These are phyloP conservation scores for Aspergillus asperescens DNA, from an alignment of 495 filamentous ascomycete genomes.

Conservation along the genomic window DNA sequence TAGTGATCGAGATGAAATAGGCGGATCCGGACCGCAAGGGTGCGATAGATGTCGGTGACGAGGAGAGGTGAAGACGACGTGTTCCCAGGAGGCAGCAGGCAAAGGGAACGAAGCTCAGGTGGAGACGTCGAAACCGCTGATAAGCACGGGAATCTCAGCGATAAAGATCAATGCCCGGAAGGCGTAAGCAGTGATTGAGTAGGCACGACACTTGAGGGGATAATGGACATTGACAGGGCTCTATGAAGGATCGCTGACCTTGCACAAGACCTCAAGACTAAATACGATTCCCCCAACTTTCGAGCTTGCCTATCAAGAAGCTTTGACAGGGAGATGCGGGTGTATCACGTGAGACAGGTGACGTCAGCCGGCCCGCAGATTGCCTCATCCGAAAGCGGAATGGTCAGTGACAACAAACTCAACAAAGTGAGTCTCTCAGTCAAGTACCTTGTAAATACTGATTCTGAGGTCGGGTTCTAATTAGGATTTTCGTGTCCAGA, in stretches of 20 bases:
- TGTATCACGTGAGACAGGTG: conserved; percentile 19
- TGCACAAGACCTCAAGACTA: not conserved
- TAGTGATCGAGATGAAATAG: not conserved
- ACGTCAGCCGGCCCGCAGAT: conserved; percentile 5
- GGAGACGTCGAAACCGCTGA: conserved; percentile 4
- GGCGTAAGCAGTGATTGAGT: not conserved
- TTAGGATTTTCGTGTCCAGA: not conserved
- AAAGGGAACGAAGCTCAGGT: conserved; percentile 6
- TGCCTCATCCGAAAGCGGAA: not conserved
- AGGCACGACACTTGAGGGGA: not conserved
- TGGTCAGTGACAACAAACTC: too few relatives aligned
- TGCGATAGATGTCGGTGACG: not conserved
- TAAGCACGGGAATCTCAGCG: not conserved
- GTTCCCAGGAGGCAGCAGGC: not conserved
- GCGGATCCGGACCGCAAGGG: not conserved
- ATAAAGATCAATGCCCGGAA: not conserved
- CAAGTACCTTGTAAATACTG: too few relatives aligned
- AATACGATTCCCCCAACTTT: not conserved
- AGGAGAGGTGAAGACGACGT: conserved; percentile 4
- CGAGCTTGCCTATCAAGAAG: not conserved
- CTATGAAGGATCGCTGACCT: not conserved
- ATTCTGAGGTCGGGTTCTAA: too few relatives aligned
- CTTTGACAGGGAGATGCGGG: conserved; percentile 13
- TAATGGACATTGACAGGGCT: not conserved
- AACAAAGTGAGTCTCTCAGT: not conserved